phyloP scores from a whole-genome alignment of 2,329 filamentous ascomycete genomes.

The Stemphylium beticola region DNA sequence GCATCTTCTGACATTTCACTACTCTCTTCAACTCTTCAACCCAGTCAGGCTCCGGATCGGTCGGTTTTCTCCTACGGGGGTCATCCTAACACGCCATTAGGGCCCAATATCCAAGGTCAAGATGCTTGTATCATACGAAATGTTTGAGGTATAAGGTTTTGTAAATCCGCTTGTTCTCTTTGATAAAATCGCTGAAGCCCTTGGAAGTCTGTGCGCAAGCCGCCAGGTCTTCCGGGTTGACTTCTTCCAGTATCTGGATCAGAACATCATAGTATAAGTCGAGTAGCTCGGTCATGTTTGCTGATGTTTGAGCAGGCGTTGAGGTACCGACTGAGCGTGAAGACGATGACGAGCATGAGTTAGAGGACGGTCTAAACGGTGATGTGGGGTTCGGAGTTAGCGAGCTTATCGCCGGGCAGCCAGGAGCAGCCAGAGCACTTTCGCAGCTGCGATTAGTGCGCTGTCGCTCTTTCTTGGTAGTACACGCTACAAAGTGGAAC shows the following conservation, averaged over 20 bases:
- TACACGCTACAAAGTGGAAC: not conserved
- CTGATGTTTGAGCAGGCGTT: not conserved
- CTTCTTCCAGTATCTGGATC: constrained; percentile 43
- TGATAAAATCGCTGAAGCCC: constrained; percentile 61
- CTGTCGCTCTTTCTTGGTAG: not conserved
- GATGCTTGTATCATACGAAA: constrained; percentile 55
- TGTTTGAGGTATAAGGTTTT: constrained; percentile 66
- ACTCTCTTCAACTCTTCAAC: constrained; percentile 37
- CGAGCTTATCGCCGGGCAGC: not conserved
- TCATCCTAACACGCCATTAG: constrained; percentile 46
- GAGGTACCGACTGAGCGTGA: not conserved
- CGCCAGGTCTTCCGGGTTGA: constrained; percentile 41
- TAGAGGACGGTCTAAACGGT: not conserved
- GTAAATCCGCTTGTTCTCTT: constrained; percentile 64
- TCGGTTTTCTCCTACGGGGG: constrained; percentile 35
- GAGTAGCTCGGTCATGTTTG: constrained; percentile 36
- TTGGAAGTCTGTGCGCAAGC: constrained; percentile 38
- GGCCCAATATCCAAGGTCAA: not conserved
- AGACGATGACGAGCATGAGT: not conserved
- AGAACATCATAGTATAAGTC: constrained; percentile 47
- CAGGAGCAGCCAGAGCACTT: not conserved
- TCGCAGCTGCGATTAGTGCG: not conserved
- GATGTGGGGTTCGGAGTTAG: constrained; percentile 14
- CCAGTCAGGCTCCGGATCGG: constrained; percentile 41
- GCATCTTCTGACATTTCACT: constrained; percentile 51